A percentile compares a stretch with the other conserved stretches of the same genome.
These are phyloP conservation scores for Drosera capensis DNA, from an alignment of 148 eudicot species.

Conservation along the genomic window DNA sequence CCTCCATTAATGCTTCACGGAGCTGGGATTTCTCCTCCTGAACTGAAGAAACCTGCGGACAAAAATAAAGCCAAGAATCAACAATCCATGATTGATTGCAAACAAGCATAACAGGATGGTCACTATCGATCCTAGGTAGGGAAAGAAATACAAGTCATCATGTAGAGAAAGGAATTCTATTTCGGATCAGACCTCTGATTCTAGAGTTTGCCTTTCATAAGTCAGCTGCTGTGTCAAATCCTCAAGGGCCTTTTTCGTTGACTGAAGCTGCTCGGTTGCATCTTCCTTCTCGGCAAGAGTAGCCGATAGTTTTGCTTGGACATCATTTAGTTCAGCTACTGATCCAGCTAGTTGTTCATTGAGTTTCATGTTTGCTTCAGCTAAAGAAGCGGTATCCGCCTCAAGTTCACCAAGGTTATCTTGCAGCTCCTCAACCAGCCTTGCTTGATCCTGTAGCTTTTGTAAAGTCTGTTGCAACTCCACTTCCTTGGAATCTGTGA, in stretches of 20 bases:
- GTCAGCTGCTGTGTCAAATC: slow-evolving; percentile 47
- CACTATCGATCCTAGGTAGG: not conserved
- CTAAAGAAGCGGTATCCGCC: slow-evolving; percentile 20
- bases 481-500: slow-evolving; percentile 31
- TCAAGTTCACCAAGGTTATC: slow-evolving; percentile 17
- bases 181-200: slow-evolving; percentile 38
- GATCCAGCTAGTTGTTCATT: slow-evolving; percentile 19
- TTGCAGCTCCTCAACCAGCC: slow-evolving; percentile 33
- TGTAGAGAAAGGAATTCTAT: not conserved
- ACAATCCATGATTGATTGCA: not conserved
- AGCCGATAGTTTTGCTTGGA: slow-evolving; percentile 26
- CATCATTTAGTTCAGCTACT: slow-evolving; percentile 41
- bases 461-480: slow-evolving; percentile 42
- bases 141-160: not conserved
- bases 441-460: slow-evolving; percentile 36
- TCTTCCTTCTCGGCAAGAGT: slow-evolving; percentile 41
- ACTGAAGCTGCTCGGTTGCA: slow-evolving; percentile 22
- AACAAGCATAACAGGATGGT: not conserved
- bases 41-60: slow-evolving; percentile 38
- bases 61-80: not conserved
- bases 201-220: slow-evolving; percentile 52
- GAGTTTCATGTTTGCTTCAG: slow-evolving; percentile 33
- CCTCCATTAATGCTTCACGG: slow-evolving; percentile 19
- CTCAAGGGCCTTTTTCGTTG: slow-evolving; percentile 38
- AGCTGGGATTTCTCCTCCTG: slow-evolving; percentile 42